phyloP scores from a whole-genome alignment of 306 rosid genomes.

The Vicia villosa region DNA sequence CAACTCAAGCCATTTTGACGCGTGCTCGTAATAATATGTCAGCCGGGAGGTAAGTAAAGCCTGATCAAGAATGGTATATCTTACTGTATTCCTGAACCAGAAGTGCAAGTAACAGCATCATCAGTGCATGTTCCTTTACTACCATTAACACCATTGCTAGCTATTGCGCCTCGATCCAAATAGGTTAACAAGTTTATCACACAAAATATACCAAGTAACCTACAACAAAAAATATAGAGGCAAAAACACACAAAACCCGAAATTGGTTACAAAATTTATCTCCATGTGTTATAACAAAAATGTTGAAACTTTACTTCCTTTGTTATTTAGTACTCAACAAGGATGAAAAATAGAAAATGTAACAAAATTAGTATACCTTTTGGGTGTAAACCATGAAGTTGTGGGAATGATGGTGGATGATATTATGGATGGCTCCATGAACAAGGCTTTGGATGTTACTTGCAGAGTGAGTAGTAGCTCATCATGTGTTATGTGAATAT shows the following conservation, averaged over 20 bases:
- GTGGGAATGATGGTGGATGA: slow-evolving; percentile 47
- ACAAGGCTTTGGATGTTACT: not conserved
- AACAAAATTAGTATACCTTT: slow-evolving; percentile 42
- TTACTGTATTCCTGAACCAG: slow-evolving; percentile 91
- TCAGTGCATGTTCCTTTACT: slow-evolving; percentile 60
- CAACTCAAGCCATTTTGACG: no score
- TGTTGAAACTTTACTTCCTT: slow-evolving; percentile 1
- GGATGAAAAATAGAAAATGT: not conserved
- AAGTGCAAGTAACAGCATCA: slow-evolving; percentile 56
- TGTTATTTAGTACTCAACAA: slow-evolving; percentile 1
- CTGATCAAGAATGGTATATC: slow-evolving; percentile 25
- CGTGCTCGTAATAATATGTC: no score
- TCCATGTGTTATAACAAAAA: slow-evolving; percentile 3
- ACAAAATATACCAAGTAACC: slow-evolving; percentile 79
- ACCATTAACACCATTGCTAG: slow-evolving; percentile 96
- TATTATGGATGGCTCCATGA: slow-evolving; percentile 35
- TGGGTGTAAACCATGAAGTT: slow-evolving; percentile 83
- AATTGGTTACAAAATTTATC: not conserved
- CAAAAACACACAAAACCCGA: slow-evolving; percentile 1
- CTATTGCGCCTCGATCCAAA: slow-evolving; percentile 91
- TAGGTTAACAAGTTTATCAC: slow-evolving; percentile 79
- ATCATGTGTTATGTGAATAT: no score
- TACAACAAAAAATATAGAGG: slow-evolving; percentile 32
- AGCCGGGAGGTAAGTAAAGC: not conserved
- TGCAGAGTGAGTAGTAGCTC: no score